Evolutionary conservation across 139 green algal species (phyloP).

Genomic region (Chlamydomonas applanata): DNA sequence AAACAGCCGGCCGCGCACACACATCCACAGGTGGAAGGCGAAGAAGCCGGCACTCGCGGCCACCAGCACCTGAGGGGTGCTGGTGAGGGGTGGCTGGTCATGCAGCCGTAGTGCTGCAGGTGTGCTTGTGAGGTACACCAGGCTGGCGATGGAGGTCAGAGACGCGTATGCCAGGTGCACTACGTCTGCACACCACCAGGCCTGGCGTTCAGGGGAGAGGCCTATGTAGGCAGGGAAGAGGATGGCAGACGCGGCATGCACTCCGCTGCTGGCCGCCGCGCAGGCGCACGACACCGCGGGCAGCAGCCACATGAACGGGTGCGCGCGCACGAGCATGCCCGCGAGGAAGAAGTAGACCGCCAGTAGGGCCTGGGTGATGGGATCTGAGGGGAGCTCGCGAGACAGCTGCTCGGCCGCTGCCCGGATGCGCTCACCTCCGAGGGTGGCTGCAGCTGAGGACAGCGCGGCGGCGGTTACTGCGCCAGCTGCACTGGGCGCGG

Average conservation of each 20-base stretch:
- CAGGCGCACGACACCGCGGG: conserved; percentile 53
- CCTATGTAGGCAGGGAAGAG: conserved; percentile 42
- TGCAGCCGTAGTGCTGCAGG: conserved; percentile 27
- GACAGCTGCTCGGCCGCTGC: conserved; percentile 7
- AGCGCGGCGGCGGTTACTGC: neutral
- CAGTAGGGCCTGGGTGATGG: conserved; percentile 64
- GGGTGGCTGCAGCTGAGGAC: conserved; percentile 4
- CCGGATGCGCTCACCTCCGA: too few relatives aligned
- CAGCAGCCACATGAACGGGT: conserved; percentile 69
- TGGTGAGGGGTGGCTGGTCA: conserved; percentile 10
- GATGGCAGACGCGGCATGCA: conserved; percentile 15
- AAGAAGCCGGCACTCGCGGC: conserved; percentile 66
- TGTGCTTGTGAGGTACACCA: conserved; percentile 20
- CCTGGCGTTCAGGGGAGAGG: neutral
- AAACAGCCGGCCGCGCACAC: conserved; percentile 47
- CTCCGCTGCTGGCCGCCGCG: conserved; percentile 14
- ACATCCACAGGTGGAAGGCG: conserved; percentile 68
- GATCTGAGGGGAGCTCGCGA: conserved; percentile 46
- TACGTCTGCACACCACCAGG: conserved; percentile 50
- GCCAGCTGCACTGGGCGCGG: neutral
- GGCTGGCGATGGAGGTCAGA: conserved; percentile 19
- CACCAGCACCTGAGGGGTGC: conserved; percentile 30
- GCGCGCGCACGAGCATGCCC: conserved; percentile 62
- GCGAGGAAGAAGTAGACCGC: conserved; percentile 83
- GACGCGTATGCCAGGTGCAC: conserved; percentile 54